phyloP scores from a whole-genome alignment of 208 protist genomes.

The Porcisia deanei region DNA sequence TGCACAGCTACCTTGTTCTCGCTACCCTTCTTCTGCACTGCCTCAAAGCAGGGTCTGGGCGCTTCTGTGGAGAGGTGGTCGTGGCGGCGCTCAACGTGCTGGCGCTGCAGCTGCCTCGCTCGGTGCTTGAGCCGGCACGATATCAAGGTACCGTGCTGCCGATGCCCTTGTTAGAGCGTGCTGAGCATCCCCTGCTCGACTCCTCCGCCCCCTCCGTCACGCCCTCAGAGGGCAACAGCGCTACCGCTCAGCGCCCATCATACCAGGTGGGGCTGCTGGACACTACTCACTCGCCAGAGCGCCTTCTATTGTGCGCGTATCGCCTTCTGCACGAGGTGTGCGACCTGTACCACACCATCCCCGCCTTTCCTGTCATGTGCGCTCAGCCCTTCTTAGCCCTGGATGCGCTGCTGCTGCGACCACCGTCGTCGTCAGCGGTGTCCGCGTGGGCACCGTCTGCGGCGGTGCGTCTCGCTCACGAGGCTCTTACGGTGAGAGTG shows the following conservation, averaged over 20 bases:
- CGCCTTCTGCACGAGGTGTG: conserved; percentile 51
- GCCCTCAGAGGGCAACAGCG: background rate
- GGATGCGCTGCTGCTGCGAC: conserved; percentile 36
- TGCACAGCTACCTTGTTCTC: conserved; percentile 53
- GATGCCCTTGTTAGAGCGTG: conserved; percentile 62
- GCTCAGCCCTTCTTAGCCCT: conserved; percentile 47
- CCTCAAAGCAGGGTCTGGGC: conserved; percentile 37
- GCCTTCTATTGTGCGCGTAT: conserved; percentile 66
- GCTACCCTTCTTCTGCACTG: conserved; percentile 44
- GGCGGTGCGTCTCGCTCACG: conserved; percentile 50
- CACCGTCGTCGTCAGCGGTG: background rate
- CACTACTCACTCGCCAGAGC: conserved; percentile 27
- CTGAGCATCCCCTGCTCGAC: conserved; percentile 37
- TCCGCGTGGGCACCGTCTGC: conserved; percentile 37
- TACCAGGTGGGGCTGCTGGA: conserved; percentile 41
- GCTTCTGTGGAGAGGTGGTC: conserved; percentile 66
- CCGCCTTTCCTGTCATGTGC: conserved; percentile 64
- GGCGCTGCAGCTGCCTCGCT: conserved; percentile 65
- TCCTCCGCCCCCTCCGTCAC: background rate
- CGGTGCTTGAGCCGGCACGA: conserved; percentile 49
- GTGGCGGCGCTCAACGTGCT: conserved; percentile 73
- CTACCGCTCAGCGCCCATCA: conserved; percentile 5
- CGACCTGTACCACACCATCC: conserved; percentile 39
- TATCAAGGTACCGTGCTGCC: conserved; percentile 62
- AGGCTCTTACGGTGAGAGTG: conserved; percentile 38